Conservation (phyloP, 2,329 filamentous ascomycete genomes). For the Colletotrichum tropicale region DNA sequence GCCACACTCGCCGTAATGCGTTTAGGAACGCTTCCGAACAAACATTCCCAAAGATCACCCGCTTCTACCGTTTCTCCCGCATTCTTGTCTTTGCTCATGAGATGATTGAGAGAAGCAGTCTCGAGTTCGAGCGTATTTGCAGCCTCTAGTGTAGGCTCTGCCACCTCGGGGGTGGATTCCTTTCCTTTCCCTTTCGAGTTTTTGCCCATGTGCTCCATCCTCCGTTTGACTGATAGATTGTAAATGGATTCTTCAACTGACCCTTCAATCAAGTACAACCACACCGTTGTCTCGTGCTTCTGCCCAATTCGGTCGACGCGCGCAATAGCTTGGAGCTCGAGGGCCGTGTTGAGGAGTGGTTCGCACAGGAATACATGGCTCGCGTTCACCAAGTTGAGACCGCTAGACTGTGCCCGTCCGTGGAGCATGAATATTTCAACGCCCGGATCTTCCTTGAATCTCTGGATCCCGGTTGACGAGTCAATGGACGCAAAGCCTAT, state of each 20-base stretch:
- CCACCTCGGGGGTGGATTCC: slow-evolving; percentile 47
- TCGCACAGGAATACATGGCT: slow-evolving; percentile 96
- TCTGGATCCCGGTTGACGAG: slow-evolving; percentile 69
- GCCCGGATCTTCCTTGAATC: slow-evolving; percentile 76
- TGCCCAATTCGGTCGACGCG: slow-evolving; percentile 96
- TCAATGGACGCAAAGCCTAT: slow-evolving; percentile 79
- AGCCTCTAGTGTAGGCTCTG: slow-evolving; percentile 72
- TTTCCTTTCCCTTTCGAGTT: slow-evolving; percentile 44
- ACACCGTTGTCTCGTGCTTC: slow-evolving; percentile 85
- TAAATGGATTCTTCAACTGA: slow-evolving; percentile 95
- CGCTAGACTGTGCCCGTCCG: slow-evolving; percentile 85
- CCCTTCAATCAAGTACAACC: slow-evolving; percentile 90
- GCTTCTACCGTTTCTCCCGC: slow-evolving; percentile 82
- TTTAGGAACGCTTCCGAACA: slow-evolving; percentile 69
- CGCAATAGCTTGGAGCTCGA: slow-evolving; percentile 94
- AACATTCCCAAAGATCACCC: slow-evolving; percentile 84
- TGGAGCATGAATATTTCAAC: slow-evolving; percentile 88
- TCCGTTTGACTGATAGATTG: slow-evolving; percentile 78
- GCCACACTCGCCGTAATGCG: slow-evolving; percentile 20
- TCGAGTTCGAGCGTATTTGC: slow-evolving; percentile 87
- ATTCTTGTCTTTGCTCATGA: slow-evolving; percentile 72
- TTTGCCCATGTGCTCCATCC: slow-evolving; percentile 76
- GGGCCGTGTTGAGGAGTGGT: slow-evolving; percentile 88
- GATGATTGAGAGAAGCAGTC: slow-evolving; percentile 68
- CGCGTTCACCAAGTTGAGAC: slow-evolving; percentile 89